These are phyloP conservation scores for Tolypocladium paradoxum DNA, from an alignment of 2,329 filamentous ascomycete genomes.

Conservation along the genomic window DNA sequence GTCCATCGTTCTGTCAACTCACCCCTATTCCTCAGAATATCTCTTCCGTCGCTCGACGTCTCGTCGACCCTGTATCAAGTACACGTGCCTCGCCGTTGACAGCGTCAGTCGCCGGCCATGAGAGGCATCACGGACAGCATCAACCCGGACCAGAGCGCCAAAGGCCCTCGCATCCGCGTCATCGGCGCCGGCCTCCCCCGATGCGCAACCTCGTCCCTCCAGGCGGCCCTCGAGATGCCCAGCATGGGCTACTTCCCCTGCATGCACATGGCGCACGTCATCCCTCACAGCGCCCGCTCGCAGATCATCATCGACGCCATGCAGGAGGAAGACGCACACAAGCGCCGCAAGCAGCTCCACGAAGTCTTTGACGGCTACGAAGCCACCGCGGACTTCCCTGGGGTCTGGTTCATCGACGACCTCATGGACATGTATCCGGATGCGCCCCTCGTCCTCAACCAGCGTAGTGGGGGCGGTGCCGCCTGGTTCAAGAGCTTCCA, in stretches of 20 bases:
- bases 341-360: slow-evolving; percentile 17
- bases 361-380: slow-evolving; percentile 19
- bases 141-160: slow-evolving; percentile 6
- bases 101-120: slow-evolving; percentile 4
- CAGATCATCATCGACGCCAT: slow-evolving; percentile 15
- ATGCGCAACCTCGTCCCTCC: slow-evolving; percentile 24
- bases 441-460: slow-evolving; percentile 20
- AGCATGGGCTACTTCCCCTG: slow-evolving; percentile 16
- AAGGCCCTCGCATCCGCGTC: slow-evolving; percentile 11
- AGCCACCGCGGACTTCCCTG: slow-evolving; percentile 18
- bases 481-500: slow-evolving; percentile 16
- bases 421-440: slow-evolving; percentile 28
- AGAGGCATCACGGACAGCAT: slow-evolving; percentile 9
- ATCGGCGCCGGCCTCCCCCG: slow-evolving; percentile 21
- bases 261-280: slow-evolving; percentile 22
- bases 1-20: not conserved
- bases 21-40: no score
- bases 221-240: slow-evolving; percentile 19
- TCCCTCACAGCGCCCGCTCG: slow-evolving; percentile 12
- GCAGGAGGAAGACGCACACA: slow-evolving; percentile 13
- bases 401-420: slow-evolving; percentile 20
- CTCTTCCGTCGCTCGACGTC: not conserved
- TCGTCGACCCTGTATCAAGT: not conserved
- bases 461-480: slow-evolving; percentile 11
- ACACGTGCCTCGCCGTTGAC: not conserved